These are phyloP conservation scores for Gloeopeniophorella convolvens DNA, from an alignment of 768 basidiomycete genomes.

Conservation along the genomic window DNA sequence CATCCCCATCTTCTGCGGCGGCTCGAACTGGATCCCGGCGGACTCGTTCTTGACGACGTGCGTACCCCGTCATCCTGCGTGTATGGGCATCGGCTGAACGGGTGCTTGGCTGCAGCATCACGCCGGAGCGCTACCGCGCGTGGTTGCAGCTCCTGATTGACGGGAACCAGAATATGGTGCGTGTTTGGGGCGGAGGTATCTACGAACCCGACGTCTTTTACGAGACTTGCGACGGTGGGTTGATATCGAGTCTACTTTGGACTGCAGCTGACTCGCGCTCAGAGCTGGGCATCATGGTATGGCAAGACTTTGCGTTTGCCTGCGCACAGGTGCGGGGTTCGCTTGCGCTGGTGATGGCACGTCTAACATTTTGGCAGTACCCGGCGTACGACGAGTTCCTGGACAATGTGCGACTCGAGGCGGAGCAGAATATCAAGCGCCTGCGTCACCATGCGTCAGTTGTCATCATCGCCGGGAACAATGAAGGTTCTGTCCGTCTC, in stretches of 20 bases:
- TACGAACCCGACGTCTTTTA: constrained; percentile 84
- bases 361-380: too few species aligned
- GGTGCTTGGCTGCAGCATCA: constrained; percentile 33
- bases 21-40: constrained; percentile 93
- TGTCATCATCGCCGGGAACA: constrained; percentile 84
- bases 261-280: constrained; percentile 4
- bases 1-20: constrained; percentile 81
- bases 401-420: constrained; percentile 68
- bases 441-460: constrained; percentile 84
- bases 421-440: constrained; percentile 75
- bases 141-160: constrained; percentile 84
- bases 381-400: constrained; percentile 82
- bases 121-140: constrained; percentile 52
- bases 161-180: constrained; percentile 93
- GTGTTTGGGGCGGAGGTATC: constrained; percentile 93
- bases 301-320: constrained; percentile 98
- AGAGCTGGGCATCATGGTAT: constrained; percentile 83
- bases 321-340: constrained; percentile 67
- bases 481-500: constrained; percentile 46
- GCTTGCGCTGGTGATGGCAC: too few species aligned
- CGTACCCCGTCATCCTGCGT: constrained; percentile 22
- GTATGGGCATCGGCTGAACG: background rate
- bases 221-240: constrained; percentile 70
- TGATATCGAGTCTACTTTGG: background rate
- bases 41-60: constrained; percentile 86